Base-by-base conservation (phyloP, 352 stramenopile genomes). In the Globisporangium radiosum region DNA sequence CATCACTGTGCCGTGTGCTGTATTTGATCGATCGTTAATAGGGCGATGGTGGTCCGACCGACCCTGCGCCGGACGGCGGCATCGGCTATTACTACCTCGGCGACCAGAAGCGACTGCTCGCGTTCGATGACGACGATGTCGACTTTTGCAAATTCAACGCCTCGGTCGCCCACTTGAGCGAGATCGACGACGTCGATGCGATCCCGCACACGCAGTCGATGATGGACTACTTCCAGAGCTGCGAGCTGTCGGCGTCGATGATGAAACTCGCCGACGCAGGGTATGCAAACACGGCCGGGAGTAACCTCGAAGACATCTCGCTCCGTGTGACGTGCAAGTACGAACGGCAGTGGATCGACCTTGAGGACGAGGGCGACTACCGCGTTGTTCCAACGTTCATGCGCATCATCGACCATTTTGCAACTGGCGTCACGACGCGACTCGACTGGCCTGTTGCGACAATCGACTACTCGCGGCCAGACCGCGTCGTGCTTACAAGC, bases 31-130 rank as follows among this genome's bases (percentile, higher is more conserved):
- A 33, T 33, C 25, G 25, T 33, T 7, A 40, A 5, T 67, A 93
- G 84, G 84, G 81, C 7, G 84, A 93, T 52, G 84, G 84, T 54
- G 84, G 84, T 47, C 84, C 84, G 25, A 90, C 78, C 3, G 76
- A 88, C 17, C 72, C 78, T 43, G 73, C 84, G 45, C 81, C 78
- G 2, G 84, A 92, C 64, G 80, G 81, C 59, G 84, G 84, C 56
- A 83, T 92, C 50, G 84, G 84, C 13, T 93, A 93, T 54, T 93
- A 93, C 69, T 93, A 90, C 64, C 72, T 93, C n/a, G 84, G 84
- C 17, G 84, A 93, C 54, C 81, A 93, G 55, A 86, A 90, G 65
- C 84, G 81, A 33, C 84, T 93, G 74, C 75, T 93, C 15, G 72
- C 75, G 48, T 88, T 79, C 61, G 78, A 93, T 49, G 72, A 85